phyloP scores from a whole-genome alignment of 2,329 filamentous ascomycete species.

The Cercospora nicotianae region DNA sequence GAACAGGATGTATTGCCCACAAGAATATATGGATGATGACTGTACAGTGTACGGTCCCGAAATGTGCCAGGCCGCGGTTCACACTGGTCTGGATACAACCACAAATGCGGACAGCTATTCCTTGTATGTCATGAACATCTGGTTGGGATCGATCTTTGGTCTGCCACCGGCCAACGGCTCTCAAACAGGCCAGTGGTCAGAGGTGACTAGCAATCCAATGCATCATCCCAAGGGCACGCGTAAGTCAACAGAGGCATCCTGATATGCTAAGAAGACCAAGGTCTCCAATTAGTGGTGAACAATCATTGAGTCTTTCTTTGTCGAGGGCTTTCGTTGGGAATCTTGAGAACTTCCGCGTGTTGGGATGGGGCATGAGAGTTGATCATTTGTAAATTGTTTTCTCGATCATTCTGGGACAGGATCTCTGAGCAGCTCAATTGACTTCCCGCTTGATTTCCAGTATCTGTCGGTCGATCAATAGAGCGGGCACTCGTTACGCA shows the following conservation, averaged over 20 bases:
- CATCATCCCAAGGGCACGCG: not conserved
- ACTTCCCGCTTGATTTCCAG: not conserved
- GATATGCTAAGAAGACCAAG: not conserved
- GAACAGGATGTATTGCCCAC: not conserved
- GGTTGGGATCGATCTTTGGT: not conserved
- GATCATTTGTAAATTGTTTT: not conserved
- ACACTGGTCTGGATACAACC: not conserved
- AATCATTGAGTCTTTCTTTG: not conserved
- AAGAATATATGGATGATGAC: not conserved
- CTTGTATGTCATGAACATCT: not conserved
- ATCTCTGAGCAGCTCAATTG: not conserved
- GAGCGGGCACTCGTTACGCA: not conserved
- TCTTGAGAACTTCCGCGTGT: not conserved
- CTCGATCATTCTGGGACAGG: not conserved
- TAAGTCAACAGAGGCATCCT: not conserved
- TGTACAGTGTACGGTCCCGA: not conserved
- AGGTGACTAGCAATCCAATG: not conserved
- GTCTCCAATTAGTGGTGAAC: not conserved
- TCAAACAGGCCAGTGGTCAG: too few relatives aligned
- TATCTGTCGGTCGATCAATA: not conserved
- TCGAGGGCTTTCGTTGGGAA: not conserved
- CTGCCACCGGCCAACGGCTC: not conserved
- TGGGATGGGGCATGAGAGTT: not conserved
- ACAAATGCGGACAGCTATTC: not conserved
- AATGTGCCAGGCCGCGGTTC: not conserved